Evolutionary conservation across 352 stramenopile species (phyloP), one percentile per base, ranked within the genome.

Genomic region (Pythium dissimile): DNA sequence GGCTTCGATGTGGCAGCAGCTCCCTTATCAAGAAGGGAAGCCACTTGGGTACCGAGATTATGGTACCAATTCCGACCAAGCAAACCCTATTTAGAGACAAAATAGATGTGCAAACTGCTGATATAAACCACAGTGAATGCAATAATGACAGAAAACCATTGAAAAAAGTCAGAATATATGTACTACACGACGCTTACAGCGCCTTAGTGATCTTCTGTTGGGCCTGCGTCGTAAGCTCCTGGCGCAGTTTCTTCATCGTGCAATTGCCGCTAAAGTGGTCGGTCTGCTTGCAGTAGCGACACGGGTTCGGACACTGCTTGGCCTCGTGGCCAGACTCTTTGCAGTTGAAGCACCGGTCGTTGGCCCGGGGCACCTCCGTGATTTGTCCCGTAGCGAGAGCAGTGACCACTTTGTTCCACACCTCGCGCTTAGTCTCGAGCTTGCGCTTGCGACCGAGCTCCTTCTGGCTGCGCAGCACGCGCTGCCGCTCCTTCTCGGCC

Each of bases 341-440:
- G 77, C 85, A 95, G 67, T 95, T 95, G 72, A 83, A 95, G 67
- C 85, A 95, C 11, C 75, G 74, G 13, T 77, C 76, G 30, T 59
- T 60, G n/a, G 18, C 21, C 28, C 76, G 74, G 21, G 83, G 84
- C 23, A 58, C 69, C 44, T 82, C 71, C 2, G 49, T 43, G 37
- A 81, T 58, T 43, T 89, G 72, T 45, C 80, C 80, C 1, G 47
- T 52, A 18, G 77, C 62, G 23, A 91, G 50, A 5, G 80, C 80
- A 18, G 72, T 62, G 15, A 65, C 55, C 12, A 86, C 66, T 55
- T 74, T 73, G 6, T 72, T 52, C 80, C 81, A 92, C 27, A 60
- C 58, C 48, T 84, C 71, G 30, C 73, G 48, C 46, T 84, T 89
- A 63, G 84, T 89, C 51, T 86, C 80, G 5, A 88, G 58, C 32